Base-by-base conservation (phyloP, 768 basidiomycete genomes). In the Trametes punicea region DNA sequence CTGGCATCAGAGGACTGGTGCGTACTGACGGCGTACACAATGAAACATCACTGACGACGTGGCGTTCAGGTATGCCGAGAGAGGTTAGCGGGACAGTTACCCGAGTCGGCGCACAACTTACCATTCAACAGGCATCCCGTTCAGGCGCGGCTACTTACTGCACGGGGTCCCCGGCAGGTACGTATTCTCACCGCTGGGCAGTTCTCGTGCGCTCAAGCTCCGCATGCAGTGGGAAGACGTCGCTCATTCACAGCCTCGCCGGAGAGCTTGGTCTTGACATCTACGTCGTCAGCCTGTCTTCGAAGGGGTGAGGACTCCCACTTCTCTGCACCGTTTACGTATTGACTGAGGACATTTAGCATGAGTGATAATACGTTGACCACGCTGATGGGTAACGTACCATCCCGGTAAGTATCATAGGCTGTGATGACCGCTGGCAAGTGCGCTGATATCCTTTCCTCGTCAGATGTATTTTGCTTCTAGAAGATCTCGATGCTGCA, bases 401-500 rank as follows among this genome's bases (percentile, higher is more conserved):
- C 91, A 25, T 81, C 87, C 57, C 84, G 90, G 88, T 90, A 9
- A 3, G 78, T 62, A 25, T 53, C 60, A 58, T 20, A 8, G 23
- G 34, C 65, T 47, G 30, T 23, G 44, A 31, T 44, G 55, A 18
- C 47, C 46, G 44, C 34, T 23, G 34, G 26, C 57, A 34, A 52
- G 56, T 11, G 45, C 51, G 46, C 61, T 59, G 49, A 55, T 51
- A 64, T 52, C 62, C n/a, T 33, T 51, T 13, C 45, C 38, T 15
- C 45, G 15, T 47, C 63, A 90, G 90, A 77, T 93, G 90, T 77
- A 92, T 96, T 58, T 78, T 96, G 64, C 86, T 96, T 71, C 81
- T 96, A 69, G 93, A 96, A 75, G 93, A 96, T 78, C 81, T 96
- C 64, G 91, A 93, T 69, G 91, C 91, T 53, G 91, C 91, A 25